phyloP scores from a whole-genome alignment of 352 stramenopile species.

The Nothophytophthora sp. region DNA sequence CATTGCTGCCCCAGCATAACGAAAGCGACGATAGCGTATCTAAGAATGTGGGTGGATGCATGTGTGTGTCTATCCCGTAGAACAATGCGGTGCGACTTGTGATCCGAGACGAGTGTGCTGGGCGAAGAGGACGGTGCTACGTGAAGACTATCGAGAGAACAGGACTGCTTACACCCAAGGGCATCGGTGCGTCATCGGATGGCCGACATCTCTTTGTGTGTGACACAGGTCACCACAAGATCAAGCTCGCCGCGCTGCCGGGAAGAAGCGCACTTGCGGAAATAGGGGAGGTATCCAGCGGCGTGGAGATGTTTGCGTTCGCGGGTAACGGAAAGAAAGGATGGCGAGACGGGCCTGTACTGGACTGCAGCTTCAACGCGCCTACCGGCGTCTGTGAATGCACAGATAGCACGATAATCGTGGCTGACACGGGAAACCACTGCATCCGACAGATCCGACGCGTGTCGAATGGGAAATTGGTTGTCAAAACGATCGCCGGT shows the following conservation, averaged over 20 bases:
- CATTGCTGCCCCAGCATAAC: not conserved
- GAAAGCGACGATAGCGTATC: no score
- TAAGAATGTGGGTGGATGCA: no score
- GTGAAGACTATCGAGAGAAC: slow-evolving; percentile 31
- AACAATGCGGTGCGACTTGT: slow-evolving; percentile 47
- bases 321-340: slow-evolving; percentile 45
- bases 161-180: slow-evolving; percentile 46
- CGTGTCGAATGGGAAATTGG: slow-evolving; percentile 21
- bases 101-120: slow-evolving; percentile 2
- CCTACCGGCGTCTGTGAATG: slow-evolving; percentile 40
- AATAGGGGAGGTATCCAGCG: slow-evolving; percentile 5
- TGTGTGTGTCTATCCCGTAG: slow-evolving; percentile 7
- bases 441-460: slow-evolving; percentile 48
- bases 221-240: slow-evolving; percentile 52
- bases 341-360: slow-evolving; percentile 40
- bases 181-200: slow-evolving; percentile 40
- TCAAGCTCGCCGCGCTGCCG: slow-evolving; percentile 47
- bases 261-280: slow-evolving; percentile 20
- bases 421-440: slow-evolving; percentile 56
- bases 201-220: slow-evolving; percentile 51
- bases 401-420: slow-evolving; percentile 36
- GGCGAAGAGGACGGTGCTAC: not conserved
- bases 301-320: slow-evolving; percentile 45
- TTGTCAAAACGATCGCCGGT: slow-evolving; percentile 42
- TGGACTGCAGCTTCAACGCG: slow-evolving; percentile 42